Base-by-base conservation (phyloP, 2,329 filamentous ascomycete genomes). In the Diatrype stigma region DNA sequence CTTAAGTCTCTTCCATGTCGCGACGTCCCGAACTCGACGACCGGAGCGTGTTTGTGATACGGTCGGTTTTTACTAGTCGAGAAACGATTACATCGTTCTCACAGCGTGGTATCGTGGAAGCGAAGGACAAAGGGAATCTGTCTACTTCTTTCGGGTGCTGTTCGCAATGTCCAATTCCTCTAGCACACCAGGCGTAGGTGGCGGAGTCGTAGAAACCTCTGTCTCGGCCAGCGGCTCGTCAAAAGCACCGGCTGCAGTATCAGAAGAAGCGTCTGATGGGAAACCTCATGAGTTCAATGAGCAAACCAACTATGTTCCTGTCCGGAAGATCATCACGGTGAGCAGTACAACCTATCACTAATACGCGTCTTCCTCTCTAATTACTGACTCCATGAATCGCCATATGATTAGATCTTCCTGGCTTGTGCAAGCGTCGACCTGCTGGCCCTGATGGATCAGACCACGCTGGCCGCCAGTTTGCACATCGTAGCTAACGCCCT, bases 401-500 rank as follows among this genome's bases (percentile, higher is more conserved):
- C 26, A 30, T n/a, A n/a, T n/a, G n/a, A 30, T 30, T 30, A 81
- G 78, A 80, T 82, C 54, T 82, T 82, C 54, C 65, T 82, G 14
- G 77, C 79, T 16, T 81, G 78, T 53, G 73, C 79, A 42, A 79
- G 70, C 21, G 76, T 81, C 51, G 79, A 82, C 47, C 63, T 82
- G 37, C 58, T 81, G 30, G 77, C 79, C 0, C 66, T 82, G 46
- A 80, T 82, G 69, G 79, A 82, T 59, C 79, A 82, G 62, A 82
- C 79, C 0, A 81, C 77, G 2, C 65, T 82, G 30, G 79, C 79
- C 0, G 71, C 76, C 14, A 80, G 77, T 66, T 65, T 82, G 54
- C 76, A 76, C 45, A 79, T 80, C 46, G 73, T 82, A 22, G 75
- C 75, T n/a, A 73, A 73, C 52, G 69, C 75, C 0, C 63, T 82